Conservation (phyloP, 1,284 basidiomycete species). For the Fomes fomentarius region DNA sequence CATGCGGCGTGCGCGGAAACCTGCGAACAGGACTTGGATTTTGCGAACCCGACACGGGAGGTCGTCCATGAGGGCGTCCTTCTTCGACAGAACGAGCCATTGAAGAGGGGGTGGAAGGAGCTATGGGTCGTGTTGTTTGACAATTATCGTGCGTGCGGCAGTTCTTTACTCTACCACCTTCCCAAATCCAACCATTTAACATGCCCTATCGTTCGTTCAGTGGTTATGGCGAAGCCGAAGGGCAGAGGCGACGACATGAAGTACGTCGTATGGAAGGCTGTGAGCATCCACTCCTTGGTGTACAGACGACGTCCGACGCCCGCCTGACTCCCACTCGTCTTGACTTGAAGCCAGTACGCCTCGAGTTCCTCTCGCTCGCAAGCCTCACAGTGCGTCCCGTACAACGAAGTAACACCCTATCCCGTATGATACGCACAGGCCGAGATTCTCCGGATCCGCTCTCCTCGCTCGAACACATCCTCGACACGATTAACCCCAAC, state of each 20-base stretch:
- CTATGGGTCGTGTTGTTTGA: slow-evolving; percentile 89
- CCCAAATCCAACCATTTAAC: background rate
- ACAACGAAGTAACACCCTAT: slow-evolving; percentile 22
- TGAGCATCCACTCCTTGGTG: slow-evolving; percentile 38
- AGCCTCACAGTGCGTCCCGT: slow-evolving; percentile 17
- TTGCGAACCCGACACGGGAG: slow-evolving; percentile 12
- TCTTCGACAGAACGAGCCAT: slow-evolving; percentile 19
- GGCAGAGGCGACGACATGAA: slow-evolving; percentile 73
- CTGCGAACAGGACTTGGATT: slow-evolving; percentile 13
- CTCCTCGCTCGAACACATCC: slow-evolving; percentile 45
- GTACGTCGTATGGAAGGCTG: slow-evolving; percentile 80
- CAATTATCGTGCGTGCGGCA: slow-evolving; percentile 74
- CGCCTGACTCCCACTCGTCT: background rate
- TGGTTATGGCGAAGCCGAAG: slow-evolving; percentile 85
- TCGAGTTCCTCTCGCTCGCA: slow-evolving; percentile 20
- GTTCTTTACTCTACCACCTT: too few relatives aligned
- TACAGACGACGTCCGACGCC: background rate
- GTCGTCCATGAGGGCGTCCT: slow-evolving; percentile 21
- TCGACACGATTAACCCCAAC: slow-evolving; percentile 62
- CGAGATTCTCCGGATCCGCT: slow-evolving; percentile 43
- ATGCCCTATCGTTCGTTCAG: slow-evolving; percentile 50
- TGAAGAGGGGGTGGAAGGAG: slow-evolving; percentile 85
- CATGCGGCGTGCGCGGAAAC: too few relatives aligned
- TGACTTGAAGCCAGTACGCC: slow-evolving; percentile 68
- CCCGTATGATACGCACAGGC: slow-evolving; percentile 18